A percentile compares a stretch with the other conserved stretches of the same genome.
Conservation (phyloP, 148 eudicot genomes). For the Fagopyrum tataricum region DNA sequence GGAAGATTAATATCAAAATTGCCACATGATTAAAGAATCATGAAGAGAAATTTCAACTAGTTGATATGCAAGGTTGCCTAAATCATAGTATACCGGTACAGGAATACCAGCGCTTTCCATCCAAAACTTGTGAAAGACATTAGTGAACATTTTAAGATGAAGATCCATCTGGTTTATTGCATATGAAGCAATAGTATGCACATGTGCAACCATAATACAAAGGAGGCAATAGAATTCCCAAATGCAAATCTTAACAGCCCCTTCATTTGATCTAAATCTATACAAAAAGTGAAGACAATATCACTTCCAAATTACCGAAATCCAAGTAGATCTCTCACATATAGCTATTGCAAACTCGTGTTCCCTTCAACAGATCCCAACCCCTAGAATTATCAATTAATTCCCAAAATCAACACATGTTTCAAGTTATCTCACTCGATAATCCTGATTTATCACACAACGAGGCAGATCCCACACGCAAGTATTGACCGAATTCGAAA, state of each 20-base stretch:
- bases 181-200: background rate
- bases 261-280: background rate
- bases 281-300: background rate
- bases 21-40: too few species aligned
- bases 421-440: background rate
- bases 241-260: background rate
- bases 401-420: background rate
- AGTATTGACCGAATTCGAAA: background rate
- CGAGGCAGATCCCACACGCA: slow-evolving; percentile 7
- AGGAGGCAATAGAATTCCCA: background rate
- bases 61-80: too few species aligned
- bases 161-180: background rate
- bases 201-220: background rate
- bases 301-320: background rate
- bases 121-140: background rate
- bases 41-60: too few species aligned
- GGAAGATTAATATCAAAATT: background rate
- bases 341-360: background rate
- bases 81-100: too few species aligned
- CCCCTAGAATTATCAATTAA: background rate
- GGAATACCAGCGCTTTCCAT: too few species aligned
- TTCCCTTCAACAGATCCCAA: background rate
- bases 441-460: background rate
- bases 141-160: background rate
- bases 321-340: background rate